Percentiles rank a stretch among this genome's conserved stretches.
Evolutionary conservation across 768 basidiomycete species (phyloP).

Genomic region (Hericium alpestre): DNA sequence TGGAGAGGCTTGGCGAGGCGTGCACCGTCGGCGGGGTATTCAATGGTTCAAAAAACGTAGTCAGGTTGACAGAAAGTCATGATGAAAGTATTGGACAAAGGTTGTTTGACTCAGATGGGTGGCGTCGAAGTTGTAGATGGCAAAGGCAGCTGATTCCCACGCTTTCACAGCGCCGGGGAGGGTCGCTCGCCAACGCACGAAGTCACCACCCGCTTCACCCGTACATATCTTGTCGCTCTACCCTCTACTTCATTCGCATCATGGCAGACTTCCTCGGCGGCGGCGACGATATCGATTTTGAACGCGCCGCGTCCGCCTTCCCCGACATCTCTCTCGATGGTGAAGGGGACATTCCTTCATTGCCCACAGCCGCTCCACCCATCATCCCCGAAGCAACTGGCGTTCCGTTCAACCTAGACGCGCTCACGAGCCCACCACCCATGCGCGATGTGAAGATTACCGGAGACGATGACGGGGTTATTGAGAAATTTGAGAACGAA

Average conservation of each 20-base stretch:
- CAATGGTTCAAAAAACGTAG: no score
- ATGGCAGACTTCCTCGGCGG: conserved; percentile 30
- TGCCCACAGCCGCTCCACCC: conserved; percentile 22
- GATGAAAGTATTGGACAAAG: no score
- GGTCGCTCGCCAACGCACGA: background rate
- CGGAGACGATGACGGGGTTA: conserved; percentile 56
- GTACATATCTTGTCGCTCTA: background rate
- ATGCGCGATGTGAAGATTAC: conserved; percentile 65
- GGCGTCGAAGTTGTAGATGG: background rate
- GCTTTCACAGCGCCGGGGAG: background rate
- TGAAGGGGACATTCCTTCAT: conserved; percentile 38
- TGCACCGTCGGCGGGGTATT: no score
- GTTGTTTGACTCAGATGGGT: no score
- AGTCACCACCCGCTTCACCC: background rate
- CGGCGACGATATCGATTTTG: conserved; percentile 61
- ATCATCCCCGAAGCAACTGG: conserved; percentile 8
- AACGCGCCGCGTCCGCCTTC: conserved; percentile 71
- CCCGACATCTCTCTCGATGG: conserved; percentile 78
- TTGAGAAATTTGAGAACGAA: conserved; percentile 76
- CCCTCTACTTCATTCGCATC: background rate
- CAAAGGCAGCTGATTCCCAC: background rate
- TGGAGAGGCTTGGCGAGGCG: no score
- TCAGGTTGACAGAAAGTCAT: no score
- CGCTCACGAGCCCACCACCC: conserved; percentile 43
- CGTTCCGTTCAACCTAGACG: conserved; percentile 48